Conservation (phyloP, 371 early-diverging fungal genomes). For the Mucor mucedo region DNA sequence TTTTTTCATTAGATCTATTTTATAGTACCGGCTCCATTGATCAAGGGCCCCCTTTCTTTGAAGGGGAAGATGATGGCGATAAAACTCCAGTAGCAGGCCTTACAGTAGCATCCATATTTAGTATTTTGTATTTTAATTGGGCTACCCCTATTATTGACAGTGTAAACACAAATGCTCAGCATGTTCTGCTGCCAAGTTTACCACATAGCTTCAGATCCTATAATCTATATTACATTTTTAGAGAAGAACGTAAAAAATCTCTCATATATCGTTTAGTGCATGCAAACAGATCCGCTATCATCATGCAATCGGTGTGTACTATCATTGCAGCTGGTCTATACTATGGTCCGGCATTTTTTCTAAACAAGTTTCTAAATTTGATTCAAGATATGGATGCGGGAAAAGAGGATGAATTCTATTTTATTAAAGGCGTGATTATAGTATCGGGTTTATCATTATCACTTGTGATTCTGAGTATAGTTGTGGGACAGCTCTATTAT, state of each 20-base stretch:
- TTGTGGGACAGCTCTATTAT: constrained; percentile 55
- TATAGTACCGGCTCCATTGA: constrained; percentile 24
- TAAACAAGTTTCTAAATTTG: constrained; percentile 29
- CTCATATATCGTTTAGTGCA: constrained; percentile 28
- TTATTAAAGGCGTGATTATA: constrained; percentile 12
- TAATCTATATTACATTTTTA: constrained; percentile 28
- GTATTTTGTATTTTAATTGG: constrained; percentile 32
- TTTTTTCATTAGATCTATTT: constrained; percentile 23
- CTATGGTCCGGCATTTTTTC: constrained; percentile 34
- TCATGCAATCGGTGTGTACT: constrained; percentile 19
- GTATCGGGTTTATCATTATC: constrained; percentile 27
- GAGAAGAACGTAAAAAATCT: constrained; percentile 7
- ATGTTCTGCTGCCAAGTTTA: constrained; percentile 24
- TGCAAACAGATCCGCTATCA: constrained; percentile 23
- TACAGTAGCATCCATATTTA: constrained; percentile 29
- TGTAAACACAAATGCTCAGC: constrained; percentile 13
- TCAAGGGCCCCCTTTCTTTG: constrained; percentile 33
- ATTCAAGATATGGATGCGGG: constrained; percentile 25
- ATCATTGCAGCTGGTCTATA: constrained; percentile 18
- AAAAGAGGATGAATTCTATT: constrained; percentile 11
- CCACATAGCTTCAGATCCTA: constrained; percentile 23
- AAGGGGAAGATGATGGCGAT: constrained; percentile 5
- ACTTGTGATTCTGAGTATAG: constrained; percentile 38
- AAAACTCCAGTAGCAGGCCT: constrained; percentile 18
- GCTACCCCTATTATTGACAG: constrained; percentile 6